A percentile compares a stretch with the other conserved stretches of the same genome.
These are phyloP conservation scores for Cornus suecica DNA, from an alignment of 148 eudicot species.

Conservation along the genomic window DNA sequence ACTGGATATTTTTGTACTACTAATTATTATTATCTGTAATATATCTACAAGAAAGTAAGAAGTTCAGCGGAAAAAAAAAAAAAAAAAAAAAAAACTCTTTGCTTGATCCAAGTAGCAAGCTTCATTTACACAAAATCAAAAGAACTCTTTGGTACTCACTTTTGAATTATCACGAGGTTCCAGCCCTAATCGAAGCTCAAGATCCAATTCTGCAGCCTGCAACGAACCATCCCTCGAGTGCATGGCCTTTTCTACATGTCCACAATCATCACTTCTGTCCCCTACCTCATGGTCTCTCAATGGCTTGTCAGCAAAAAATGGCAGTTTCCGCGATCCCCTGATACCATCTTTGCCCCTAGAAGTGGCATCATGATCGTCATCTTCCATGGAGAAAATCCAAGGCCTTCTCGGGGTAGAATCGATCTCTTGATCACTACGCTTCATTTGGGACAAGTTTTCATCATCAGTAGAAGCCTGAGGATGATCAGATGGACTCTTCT, in stretches of 20 bases:
- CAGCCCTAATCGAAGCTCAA: conserved; percentile 41
- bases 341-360: conserved; percentile 5
- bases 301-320: conserved; percentile 22
- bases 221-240: background rate
- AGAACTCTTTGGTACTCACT: background rate
- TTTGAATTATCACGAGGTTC: conserved; percentile 12
- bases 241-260: background rate
- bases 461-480: background rate
- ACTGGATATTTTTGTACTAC: no score
- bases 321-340: conserved; percentile 5
- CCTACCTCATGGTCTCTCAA: background rate
- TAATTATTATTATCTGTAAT: background rate
- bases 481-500: background rate
- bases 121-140: background rate
- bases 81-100: background rate
- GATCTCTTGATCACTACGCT: background rate
- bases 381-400: background rate
- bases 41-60: background rate
- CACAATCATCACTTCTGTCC: background rate
- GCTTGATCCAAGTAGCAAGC: background rate
- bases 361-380: background rate
- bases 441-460: background rate
- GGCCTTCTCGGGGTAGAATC: conserved; percentile 1
- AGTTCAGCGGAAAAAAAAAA: background rate
- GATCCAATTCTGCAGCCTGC: conserved; percentile 19